These are phyloP conservation scores for Epichloe gansuensis DNA, from an alignment of 2,329 filamentous ascomycete species.

Conservation along the genomic window DNA sequence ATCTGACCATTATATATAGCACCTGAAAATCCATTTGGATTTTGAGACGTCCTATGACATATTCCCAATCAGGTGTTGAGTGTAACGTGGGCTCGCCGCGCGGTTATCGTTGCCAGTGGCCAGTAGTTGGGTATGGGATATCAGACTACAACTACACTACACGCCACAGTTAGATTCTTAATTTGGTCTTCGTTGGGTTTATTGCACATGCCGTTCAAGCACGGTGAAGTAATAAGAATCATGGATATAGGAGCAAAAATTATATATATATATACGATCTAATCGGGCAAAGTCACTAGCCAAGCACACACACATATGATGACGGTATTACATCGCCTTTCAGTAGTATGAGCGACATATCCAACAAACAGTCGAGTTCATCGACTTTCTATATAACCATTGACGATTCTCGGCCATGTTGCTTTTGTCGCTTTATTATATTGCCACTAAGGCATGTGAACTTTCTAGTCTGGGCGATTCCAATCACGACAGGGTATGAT, in stretches of 20 bases:
- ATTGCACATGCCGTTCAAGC: neutral
- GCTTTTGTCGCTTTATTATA: neutral
- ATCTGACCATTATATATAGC: slow-evolving; percentile 20
- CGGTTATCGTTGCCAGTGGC: neutral
- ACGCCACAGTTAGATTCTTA: neutral
- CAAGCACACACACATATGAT: neutral
- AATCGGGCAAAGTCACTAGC: neutral
- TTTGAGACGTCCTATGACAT: slow-evolving; percentile 17
- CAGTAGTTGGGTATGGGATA: neutral
- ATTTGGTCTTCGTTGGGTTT: too few species aligned
- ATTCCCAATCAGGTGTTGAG: neutral
- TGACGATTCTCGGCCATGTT: neutral
- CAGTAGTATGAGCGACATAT: neutral
- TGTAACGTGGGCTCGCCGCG: neutral
- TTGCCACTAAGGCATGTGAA: neutral
- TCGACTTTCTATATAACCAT: neutral
- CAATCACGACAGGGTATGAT: neutral
- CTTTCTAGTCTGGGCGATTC: neutral
- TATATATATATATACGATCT: neutral
- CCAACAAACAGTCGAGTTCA: neutral
- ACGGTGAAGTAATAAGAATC: neutral
- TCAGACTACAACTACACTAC: neutral
- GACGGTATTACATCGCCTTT: too few species aligned
- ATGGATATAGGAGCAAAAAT: neutral
- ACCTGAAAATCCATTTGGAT: slow-evolving; percentile 43